Percentiles rank a stretch among this genome's conserved stretches.
phyloP scores from a whole-genome alignment of 345 rosid genomes.

The Barbarea vulgaris region DNA sequence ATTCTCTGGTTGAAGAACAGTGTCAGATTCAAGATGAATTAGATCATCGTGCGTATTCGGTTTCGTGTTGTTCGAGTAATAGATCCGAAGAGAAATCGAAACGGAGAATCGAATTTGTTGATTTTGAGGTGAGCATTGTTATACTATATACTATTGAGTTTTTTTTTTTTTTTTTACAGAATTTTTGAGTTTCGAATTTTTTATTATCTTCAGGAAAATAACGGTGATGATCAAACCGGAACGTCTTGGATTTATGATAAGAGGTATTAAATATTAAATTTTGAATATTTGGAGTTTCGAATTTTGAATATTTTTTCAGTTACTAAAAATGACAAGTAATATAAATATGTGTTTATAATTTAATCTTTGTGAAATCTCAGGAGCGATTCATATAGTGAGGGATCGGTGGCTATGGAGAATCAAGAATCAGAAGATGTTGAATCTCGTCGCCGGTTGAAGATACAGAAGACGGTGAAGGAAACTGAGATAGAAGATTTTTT shows the following conservation, averaged over 20 bases:
- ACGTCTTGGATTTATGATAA: conserved; percentile 34
- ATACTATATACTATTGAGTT: background rate
- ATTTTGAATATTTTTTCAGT: background rate
- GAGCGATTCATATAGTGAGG: conserved; percentile 3
- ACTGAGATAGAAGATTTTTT: conserved; percentile 29
- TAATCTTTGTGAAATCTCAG: background rate
- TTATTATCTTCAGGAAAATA: background rate
- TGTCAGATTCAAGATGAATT: background rate
- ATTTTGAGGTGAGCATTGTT: conserved; percentile 11
- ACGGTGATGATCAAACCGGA: conserved; percentile 17
- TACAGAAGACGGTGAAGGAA: conserved; percentile 21
- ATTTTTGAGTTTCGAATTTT: background rate
- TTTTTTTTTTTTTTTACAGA: background rate
- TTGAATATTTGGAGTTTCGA: background rate
- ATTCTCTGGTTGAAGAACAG: conserved; percentile 26
- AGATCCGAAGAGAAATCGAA: conserved; percentile 33
- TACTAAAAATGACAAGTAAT: background rate
- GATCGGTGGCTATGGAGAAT: conserved; percentile 13
- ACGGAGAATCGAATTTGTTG: conserved; percentile 30
- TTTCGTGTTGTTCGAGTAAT: conserved; percentile 28
- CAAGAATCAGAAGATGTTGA: conserved; percentile 6
- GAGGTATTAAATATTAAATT: conserved; percentile 5
- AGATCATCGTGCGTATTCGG: background rate
- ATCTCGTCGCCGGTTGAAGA: conserved; percentile 20
- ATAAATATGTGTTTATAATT: too few species aligned